Percentiles rank a stretch among this genome's conserved stretches.
Conservation (phyloP, 1,284 basidiomycete genomes). For the Leccinum subfulvum region DNA sequence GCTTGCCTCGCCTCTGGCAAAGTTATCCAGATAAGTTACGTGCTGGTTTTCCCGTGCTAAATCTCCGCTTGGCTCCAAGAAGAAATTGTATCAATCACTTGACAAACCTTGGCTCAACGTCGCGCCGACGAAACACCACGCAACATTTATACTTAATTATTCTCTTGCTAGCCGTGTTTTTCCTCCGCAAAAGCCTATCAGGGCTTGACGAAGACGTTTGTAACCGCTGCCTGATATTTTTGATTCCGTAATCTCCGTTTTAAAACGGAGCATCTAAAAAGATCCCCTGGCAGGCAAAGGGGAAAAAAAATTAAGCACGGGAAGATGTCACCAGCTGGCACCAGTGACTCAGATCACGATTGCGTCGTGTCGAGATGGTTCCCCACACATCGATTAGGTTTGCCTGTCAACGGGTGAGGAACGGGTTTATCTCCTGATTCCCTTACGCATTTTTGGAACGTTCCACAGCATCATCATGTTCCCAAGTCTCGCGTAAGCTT, state of each 20-base stretch:
- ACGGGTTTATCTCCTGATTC: conserved; percentile 12
- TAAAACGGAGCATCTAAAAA: conserved; percentile 16
- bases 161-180: conserved; percentile 14
- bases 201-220: conserved; percentile 16
- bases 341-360: conserved; percentile 1
- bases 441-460: not conserved
- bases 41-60: conserved; percentile 15
- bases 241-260: conserved; percentile 37
- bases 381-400: conserved; percentile 19
- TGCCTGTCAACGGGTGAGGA: conserved; percentile 7
- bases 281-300: conserved; percentile 12
- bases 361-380: conserved; percentile 7
- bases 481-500: conserved; percentile 8
- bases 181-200: conserved; percentile 36
- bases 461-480: conserved; percentile 12
- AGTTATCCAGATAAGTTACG: conserved; percentile 14
- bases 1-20: conserved; percentile 8
- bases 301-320: conserved; percentile 5
- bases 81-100: not conserved
- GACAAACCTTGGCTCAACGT: not conserved
- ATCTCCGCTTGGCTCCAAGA: conserved; percentile 4
- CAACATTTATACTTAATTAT: conserved; percentile 23
- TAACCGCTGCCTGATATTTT: conserved; percentile 29
- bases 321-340: conserved; percentile 8
- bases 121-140: not conserved